Percentiles rank a stretch among this genome's conserved stretches.
These are phyloP conservation scores for Colletotrichum cordylinicola DNA, from an alignment of 2,329 filamentous ascomycete species.

Conservation along the genomic window DNA sequence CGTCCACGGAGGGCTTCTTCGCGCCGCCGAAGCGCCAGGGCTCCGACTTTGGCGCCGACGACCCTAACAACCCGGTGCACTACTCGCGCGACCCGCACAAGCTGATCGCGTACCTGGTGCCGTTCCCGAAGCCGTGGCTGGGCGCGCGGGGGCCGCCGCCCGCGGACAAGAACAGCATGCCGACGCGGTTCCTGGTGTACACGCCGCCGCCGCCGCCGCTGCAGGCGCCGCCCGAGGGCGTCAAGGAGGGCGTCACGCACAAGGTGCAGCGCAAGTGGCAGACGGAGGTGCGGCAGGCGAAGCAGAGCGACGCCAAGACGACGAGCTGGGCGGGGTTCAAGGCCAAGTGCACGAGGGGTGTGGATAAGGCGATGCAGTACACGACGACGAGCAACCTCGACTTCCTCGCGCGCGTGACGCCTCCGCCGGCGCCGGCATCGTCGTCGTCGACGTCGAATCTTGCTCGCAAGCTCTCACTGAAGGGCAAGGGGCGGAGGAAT, in stretches of 20 bases:
- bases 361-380: slow-evolving; percentile 19
- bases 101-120: slow-evolving; percentile 18
- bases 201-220: slow-evolving; percentile 16
- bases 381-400: slow-evolving; percentile 17
- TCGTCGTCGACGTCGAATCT: not conserved
- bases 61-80: slow-evolving; percentile 15
- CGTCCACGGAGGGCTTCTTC: slow-evolving; percentile 9
- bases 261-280: slow-evolving; percentile 21
- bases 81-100: slow-evolving; percentile 17
- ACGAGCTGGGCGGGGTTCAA: slow-evolving; percentile 19
- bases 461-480: not conserved
- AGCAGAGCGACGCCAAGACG: slow-evolving; percentile 15
- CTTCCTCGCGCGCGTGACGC: slow-evolving; percentile 11
- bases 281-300: slow-evolving; percentile 10
- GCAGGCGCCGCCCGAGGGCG: slow-evolving; percentile 14
- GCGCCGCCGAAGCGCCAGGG: slow-evolving; percentile 6
- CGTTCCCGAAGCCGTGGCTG: slow-evolving; percentile 18
- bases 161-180: not conserved
- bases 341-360: slow-evolving; percentile 10
- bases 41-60: slow-evolving; percentile 14
- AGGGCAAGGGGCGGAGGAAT: slow-evolving; percentile 9
- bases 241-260: slow-evolving; percentile 15
- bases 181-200: slow-evolving; percentile 13
- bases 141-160: not conserved
- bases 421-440: not conserved